Base-by-base conservation (phyloP, 2,329 filamentous ascomycete genomes). In the Aspergillus sp. region DNA sequence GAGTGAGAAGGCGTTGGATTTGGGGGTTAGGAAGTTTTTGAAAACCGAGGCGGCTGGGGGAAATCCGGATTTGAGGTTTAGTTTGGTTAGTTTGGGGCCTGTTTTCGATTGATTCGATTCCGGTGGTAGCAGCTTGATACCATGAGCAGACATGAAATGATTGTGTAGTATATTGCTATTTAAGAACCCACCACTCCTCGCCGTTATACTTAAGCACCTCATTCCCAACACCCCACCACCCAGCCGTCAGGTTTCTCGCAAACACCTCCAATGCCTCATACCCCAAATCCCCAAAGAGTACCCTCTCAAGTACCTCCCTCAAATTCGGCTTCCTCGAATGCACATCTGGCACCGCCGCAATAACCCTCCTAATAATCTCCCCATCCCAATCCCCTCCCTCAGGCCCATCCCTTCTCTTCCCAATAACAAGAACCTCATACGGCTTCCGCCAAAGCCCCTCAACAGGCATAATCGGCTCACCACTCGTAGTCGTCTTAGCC, bases 1-100 rank as follows among this genome's bases (percentile, higher is more conserved):
- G 58, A 89, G 87, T 64, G 77, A 85, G 48, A 83, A 80, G 66
- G 90, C 88, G 7, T 69, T 96, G 60, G 75, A 83, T 27, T 67
- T 89, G 60, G 90, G 90, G 2, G 77, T 84, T 1, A 71, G 77
- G 54, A 73, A 72, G 46, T 84, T 85, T 51, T 67, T 85, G 62
- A 77, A 75, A 64, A 72, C 75, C 22, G 82, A 84, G 61, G 67
- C 72, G 15, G 74, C 74, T 43, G 78, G 74, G 4, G 80, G 79
- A 10, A 79, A 82, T 50, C 65, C 64, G 6, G 72, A 75, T 64
- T 60, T 83, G 66, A 72, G 82, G 53, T 85, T 85, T 65, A 84
- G 81, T 66, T 62, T 84, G 47, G 77, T 84, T 47, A 80, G 77
- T 49, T 61, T 85, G 55, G 79, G 78, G 37, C 75, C 79, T 54